phyloP scores from a whole-genome alignment of 2,329 filamentous ascomycete species.

The Raffaelea deltoideospora region DNA sequence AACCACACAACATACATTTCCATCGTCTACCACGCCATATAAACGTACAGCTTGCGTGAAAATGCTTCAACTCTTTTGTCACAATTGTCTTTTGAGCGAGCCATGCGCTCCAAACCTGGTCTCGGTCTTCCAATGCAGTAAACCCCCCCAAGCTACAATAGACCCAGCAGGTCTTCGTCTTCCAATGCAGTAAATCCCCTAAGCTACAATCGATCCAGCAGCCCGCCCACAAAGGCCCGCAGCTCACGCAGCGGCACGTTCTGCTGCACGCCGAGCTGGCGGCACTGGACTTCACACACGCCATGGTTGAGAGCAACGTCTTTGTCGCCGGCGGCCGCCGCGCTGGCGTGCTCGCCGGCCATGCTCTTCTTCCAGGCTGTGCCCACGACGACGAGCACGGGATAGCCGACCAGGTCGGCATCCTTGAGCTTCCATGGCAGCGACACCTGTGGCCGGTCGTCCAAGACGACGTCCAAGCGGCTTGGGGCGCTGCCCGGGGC shows the following conservation, averaged over 20 bases:
- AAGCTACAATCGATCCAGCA: conserved; percentile 35
- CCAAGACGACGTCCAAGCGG: conserved; percentile 53
- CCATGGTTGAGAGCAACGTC: no score
- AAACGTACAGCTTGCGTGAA: no score
- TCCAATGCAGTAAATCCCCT: no score
- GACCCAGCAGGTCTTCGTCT: no score
- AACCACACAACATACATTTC: no score
- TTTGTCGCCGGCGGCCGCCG: background rate
- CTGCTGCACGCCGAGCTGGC: conserved; percentile 47
- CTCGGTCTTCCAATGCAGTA: no score
- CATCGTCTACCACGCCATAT: no score
- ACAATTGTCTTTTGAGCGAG: no score
- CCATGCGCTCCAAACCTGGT: no score
- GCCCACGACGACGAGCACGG: conserved; percentile 67
- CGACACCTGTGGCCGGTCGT: conserved; percentile 53
- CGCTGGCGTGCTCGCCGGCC: conserved; percentile 30
- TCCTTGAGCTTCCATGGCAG: conserved; percentile 81
- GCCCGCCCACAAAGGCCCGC: conserved; percentile 25
- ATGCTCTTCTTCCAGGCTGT: conserved; percentile 45
- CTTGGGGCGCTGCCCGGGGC: no score
- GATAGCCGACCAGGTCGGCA: conserved; percentile 80
- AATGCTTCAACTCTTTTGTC: no score
- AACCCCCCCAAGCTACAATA: no score
- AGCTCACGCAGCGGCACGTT: conserved; percentile 38
- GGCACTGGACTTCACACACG: conserved; percentile 64